Evolutionary conservation across 2,329 filamentous ascomycete species (phyloP).

Genomic region (Hawksworthiomyces lignivorus): DNA sequence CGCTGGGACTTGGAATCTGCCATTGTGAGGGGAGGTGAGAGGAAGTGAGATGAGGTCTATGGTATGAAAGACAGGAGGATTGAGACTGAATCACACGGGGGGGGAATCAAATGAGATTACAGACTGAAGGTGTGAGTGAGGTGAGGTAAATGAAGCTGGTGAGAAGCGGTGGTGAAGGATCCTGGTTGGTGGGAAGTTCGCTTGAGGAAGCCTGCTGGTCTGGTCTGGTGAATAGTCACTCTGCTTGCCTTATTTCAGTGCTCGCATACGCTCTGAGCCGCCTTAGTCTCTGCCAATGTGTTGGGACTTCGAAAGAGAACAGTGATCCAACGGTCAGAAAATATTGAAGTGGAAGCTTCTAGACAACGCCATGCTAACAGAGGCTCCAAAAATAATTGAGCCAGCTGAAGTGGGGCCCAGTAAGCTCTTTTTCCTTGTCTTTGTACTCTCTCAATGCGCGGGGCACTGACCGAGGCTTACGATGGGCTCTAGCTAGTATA

Average conservation of each 20-base stretch:
- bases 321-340: background rate
- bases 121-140: too few species aligned
- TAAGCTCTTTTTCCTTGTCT: constrained; percentile 9
- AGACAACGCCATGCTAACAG: constrained; percentile 11
- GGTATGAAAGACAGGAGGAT: background rate
- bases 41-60: background rate
- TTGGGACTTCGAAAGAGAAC: background rate
- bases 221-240: too few species aligned
- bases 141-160: too few species aligned
- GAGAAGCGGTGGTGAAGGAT: too few species aligned
- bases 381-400: background rate
- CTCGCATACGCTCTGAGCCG: too few species aligned
- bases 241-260: too few species aligned
- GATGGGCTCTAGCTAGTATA: too few species aligned
- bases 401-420: constrained; percentile 2
- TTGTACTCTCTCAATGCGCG: too few species aligned
- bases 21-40: constrained; percentile 24
- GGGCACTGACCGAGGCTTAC: too few species aligned
- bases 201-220: too few species aligned
- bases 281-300: background rate
- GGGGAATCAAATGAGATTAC: too few species aligned
- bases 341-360: constrained; percentile 11
- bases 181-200: too few species aligned
- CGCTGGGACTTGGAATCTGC: constrained; percentile 44
- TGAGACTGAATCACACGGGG: background rate